Conservation (phyloP, 495 filamentous ascomycete species). For the Rostrohypoxylon terebratum region DNA sequence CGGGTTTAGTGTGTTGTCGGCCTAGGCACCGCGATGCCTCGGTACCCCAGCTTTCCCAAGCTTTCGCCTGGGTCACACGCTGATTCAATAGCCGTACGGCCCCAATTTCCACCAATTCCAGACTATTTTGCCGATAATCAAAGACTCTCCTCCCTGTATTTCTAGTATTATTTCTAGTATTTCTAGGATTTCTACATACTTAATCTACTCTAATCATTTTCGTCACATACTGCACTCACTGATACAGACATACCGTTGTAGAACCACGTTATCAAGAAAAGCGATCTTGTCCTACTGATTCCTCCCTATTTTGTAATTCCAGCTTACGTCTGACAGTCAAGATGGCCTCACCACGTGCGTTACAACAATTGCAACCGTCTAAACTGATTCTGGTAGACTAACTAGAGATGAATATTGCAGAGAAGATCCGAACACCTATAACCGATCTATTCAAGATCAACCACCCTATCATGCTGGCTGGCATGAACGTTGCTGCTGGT, state of each 20-base stretch:
- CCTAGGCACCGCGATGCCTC: conserved; percentile 25
- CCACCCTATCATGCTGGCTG: conserved; percentile 93
- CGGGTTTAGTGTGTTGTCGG: not conserved
- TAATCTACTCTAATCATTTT: conserved; percentile 29
- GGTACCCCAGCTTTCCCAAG: conserved; percentile 32
- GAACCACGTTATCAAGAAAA: not conserved
- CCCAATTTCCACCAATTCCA: conserved; percentile 32
- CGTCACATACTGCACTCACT: too few species aligned
- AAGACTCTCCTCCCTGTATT: conserved; percentile 1
- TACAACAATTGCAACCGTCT: conserved; percentile 7
- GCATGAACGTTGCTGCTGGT: conserved; percentile 99
- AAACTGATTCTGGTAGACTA: not conserved
- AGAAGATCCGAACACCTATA: conserved; percentile 85
- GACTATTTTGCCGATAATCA: conserved; percentile 24
- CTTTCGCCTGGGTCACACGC: not conserved
- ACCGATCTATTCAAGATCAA: conserved; percentile 98
- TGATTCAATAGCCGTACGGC: not conserved
- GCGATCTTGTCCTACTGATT: not conserved
- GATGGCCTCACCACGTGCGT: conserved; percentile 88
- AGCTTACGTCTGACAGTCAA: conserved; percentile 47
- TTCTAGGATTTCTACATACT: too few species aligned
- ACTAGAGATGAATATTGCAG: conserved; percentile 56
- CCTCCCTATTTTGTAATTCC: not conserved
- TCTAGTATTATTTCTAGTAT: too few species aligned
- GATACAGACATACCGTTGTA: not conserved